Conservation (phyloP, 495 filamentous ascomycete genomes). For the Penicillium subrubescens region DNA sequence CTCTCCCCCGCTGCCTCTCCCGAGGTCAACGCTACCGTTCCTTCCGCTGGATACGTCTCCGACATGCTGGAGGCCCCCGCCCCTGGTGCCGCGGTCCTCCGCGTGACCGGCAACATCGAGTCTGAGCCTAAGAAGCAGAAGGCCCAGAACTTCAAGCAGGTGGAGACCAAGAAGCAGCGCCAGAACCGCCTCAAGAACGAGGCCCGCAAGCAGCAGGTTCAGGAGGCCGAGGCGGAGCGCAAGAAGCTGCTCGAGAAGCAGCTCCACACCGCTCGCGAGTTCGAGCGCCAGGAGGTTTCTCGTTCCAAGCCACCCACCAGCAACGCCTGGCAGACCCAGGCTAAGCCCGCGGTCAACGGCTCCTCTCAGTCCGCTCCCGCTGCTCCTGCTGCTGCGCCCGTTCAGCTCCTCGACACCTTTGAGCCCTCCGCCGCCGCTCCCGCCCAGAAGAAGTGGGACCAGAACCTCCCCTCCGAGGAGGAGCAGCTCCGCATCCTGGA, state of each 20-base stretch:
- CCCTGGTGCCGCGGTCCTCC: constrained; percentile 71
- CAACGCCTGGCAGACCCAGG: constrained; percentile 62
- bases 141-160: constrained; percentile 54
- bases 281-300: constrained; percentile 70
- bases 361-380: constrained; percentile 27
- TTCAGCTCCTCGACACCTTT: constrained; percentile 76
- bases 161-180: constrained; percentile 87
- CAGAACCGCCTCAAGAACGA: constrained; percentile 84
- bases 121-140: constrained; percentile 66
- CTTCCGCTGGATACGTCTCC: constrained; percentile 62
- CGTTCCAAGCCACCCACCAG: constrained; percentile 68
- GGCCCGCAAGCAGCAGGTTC: constrained; percentile 66
- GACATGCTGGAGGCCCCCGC: constrained; percentile 83
- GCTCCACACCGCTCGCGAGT: constrained; percentile 73
- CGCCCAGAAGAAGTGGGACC: constrained; percentile 49
- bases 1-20: constrained; percentile 68
- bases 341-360: constrained; percentile 34
- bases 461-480: constrained; percentile 75
- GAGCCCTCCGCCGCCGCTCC: constrained; percentile 48
- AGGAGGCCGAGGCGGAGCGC: constrained; percentile 73
- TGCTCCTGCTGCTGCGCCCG: constrained; percentile 33
- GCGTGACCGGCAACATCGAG: constrained; percentile 67
- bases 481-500: constrained; percentile 76
- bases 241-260: constrained; percentile 75
- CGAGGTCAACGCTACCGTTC: constrained; percentile 48